phyloP scores from a whole-genome alignment of 2,329 filamentous ascomycete species.

The Colletotrichum destructivum region DNA sequence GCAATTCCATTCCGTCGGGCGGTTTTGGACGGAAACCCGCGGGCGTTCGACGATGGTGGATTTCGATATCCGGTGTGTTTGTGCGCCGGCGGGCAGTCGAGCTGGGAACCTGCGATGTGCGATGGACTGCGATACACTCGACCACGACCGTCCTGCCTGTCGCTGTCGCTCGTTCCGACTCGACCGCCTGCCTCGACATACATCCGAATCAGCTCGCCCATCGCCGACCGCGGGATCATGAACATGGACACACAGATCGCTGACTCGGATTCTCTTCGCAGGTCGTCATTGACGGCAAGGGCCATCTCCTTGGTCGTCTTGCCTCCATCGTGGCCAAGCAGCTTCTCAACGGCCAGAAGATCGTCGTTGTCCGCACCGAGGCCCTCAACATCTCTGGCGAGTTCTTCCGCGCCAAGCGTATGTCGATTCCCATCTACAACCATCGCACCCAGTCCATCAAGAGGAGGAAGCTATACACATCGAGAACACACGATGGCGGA shows the following conservation, averaged over 20 bases:
- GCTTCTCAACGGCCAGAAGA: constrained; percentile 99
- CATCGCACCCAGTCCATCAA: constrained; percentile 23
- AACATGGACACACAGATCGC: constrained; percentile 24
- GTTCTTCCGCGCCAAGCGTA: constrained; percentile 99
- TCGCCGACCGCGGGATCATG: not conserved
- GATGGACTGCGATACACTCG: not conserved
- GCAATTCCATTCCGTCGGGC: not conserved
- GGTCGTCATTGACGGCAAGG: constrained; percentile 99
- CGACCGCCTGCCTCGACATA: not conserved
- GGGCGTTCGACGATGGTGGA: constrained; percentile 15
- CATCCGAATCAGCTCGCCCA: constrained; percentile 5
- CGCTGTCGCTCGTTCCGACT: not conserved
- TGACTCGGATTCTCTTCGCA: constrained; percentile 59
- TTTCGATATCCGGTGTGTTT: constrained; percentile 11
- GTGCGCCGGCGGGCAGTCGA: not conserved
- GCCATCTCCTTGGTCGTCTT: constrained; percentile 99
- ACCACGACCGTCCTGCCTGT: not conserved
- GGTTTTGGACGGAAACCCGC: not conserved
- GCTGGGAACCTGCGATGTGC: not conserved
- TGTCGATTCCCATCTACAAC: constrained; percentile 64
- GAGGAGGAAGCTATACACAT: not conserved
- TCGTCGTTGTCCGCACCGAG: constrained; percentile 98
- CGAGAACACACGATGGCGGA: not conserved
- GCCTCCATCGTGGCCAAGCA: constrained; percentile 99
- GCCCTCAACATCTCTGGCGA: constrained; percentile 99